Percentiles rank a stretch among this genome's conserved stretches.
phyloP scores from a whole-genome alignment of 495 filamentous ascomycete species.

The Sporormia fimetaria region DNA sequence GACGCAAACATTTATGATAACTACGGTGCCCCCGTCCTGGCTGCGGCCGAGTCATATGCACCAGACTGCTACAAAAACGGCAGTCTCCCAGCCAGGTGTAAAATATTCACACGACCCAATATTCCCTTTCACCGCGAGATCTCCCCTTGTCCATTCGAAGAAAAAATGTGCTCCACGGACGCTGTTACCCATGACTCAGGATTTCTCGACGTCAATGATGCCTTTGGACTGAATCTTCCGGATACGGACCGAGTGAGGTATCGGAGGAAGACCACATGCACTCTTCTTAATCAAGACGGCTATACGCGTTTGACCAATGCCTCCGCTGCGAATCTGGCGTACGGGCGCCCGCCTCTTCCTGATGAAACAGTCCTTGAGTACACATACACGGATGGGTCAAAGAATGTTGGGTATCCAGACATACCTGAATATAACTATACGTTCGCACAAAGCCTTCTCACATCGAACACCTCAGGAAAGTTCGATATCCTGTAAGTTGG shows the following conservation, averaged over 20 bases:
- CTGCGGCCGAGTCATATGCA: too few relatives aligned
- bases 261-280: slow-evolving; percentile 4
- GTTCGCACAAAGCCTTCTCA: too few relatives aligned
- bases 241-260: slow-evolving; percentile 1
- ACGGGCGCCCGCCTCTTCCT: neutral
- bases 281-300: neutral
- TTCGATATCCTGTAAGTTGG: too few relatives aligned
- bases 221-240: slow-evolving; percentile 8
- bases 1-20: too few relatives aligned
- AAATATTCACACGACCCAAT: too few relatives aligned
- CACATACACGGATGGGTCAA: neutral
- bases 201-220: slow-evolving; percentile 3
- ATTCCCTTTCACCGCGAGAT: too few relatives aligned
- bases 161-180: neutral
- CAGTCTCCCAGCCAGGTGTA: too few relatives aligned
- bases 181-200: slow-evolving; percentile 7
- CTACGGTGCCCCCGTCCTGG: too few relatives aligned
- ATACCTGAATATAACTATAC: too few relatives aligned
- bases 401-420: neutral
- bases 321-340: neutral
- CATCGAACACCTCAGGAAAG: too few relatives aligned
- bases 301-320: slow-evolving; percentile 1
- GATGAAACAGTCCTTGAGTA: neutral
- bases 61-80: too few relatives aligned
- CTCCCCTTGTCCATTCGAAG: neutral